Base-by-base conservation (phyloP, 495 filamentous ascomycete genomes). In the Aspergillus nidulans region DNA sequence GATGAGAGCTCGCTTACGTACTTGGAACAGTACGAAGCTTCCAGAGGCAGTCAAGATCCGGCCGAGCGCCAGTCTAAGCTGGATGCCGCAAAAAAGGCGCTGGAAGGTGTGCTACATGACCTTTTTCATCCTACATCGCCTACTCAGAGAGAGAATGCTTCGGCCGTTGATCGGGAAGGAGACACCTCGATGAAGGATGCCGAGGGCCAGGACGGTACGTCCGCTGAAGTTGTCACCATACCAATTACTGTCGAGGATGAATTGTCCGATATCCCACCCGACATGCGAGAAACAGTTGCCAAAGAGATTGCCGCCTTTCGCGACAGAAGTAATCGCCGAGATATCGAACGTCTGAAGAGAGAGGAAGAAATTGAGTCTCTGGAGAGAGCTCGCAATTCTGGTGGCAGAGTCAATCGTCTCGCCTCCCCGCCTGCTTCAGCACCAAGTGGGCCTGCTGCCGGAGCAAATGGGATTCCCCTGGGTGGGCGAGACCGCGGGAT, bases 251-350 rank as follows among this genome's bases (percentile, higher is more conserved):
- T 86, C 23, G 94, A 99, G 60, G 94, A 99, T 65, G 94, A 99
- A 62, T 77, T 99, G 25, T 87, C 90, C 38, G 95, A 99, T 63
- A 96, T 99, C 52, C 94, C 94, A 2, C 86, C 89, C 10, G 94
- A 97, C 63, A 92, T 92, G 91, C 85, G 94, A n/a, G 94, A 92
- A 63, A 96, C 87, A 7, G 92, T 99, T 21, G 90, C 94, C 7
- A 87, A 87, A 56, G 95, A 99, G 61, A 99, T 99, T 58, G 82
- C 89, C 7, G 88, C 91, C 9, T 99, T 99, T 76, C 81, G 94
- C 61, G 91, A 97, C 52, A 78, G 92, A 36, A 96, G 91, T 60
- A 94, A 85, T 52, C 79, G 85, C 39, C 79, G 92, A 12, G 94
- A 99, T 69, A 76, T 95, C 67, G 94, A 97, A 69, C 87, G 95